These are phyloP conservation scores for Metschnikowia santaceciliae DNA, from an alignment of 805 yeast species.

Conservation along the genomic window DNA sequence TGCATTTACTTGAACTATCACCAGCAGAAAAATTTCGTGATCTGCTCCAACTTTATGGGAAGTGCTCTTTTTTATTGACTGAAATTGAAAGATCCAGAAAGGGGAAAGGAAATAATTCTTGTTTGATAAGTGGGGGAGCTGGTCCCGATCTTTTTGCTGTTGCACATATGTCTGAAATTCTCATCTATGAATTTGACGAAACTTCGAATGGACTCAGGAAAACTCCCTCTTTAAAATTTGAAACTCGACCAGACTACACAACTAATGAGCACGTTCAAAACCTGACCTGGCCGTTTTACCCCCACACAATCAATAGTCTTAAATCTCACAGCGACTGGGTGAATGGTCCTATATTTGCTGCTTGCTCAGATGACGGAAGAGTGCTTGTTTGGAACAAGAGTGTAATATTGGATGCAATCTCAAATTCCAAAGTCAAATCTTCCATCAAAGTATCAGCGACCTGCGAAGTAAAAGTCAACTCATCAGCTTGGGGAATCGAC, in stretches of 20 bases:
- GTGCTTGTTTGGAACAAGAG: constrained; percentile 34
- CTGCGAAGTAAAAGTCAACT: constrained; percentile 22
- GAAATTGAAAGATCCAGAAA: constrained; percentile 26
- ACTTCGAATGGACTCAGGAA: constrained; percentile 25
- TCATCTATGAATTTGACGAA: constrained; percentile 29
- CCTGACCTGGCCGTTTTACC: constrained; percentile 51
- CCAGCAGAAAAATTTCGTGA: constrained; percentile 39
- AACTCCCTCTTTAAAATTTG: constrained; percentile 30
- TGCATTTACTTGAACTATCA: constrained; percentile 20
- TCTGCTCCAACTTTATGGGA: constrained; percentile 22
- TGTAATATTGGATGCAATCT: constrained; percentile 21
- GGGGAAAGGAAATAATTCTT: constrained; percentile 40
- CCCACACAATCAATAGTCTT: constrained; percentile 54
- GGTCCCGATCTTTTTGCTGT: constrained; percentile 25
- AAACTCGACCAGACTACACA: constrained; percentile 40
- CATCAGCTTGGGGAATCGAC: constrained; percentile 65
- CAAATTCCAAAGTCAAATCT: not conserved
- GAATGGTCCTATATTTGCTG: constrained; percentile 41
- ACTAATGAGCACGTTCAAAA: constrained; percentile 37
- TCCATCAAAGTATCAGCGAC: constrained; percentile 21
- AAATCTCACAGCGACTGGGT: constrained; percentile 32
- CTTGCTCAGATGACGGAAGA: constrained; percentile 56
- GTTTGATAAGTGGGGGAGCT: constrained; percentile 17
- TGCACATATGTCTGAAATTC: constrained; percentile 33
- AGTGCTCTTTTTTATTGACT: constrained; percentile 20